Evolutionary conservation across 768 basidiomycete species (phyloP).

Genomic region (Leccinum longicurvipes): DNA sequence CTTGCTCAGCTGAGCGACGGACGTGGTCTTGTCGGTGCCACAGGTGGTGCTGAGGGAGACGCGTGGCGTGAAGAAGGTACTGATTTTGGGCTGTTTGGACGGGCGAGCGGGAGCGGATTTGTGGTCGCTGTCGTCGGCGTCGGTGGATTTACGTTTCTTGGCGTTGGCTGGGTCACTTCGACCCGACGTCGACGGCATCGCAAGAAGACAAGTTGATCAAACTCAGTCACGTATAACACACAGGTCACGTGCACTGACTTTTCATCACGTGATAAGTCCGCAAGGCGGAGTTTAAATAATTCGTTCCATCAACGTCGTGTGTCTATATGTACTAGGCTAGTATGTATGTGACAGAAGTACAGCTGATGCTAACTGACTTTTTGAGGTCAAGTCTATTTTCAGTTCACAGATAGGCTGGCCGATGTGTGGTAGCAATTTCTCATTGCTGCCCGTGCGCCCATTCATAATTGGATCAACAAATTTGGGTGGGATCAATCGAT

Average conservation of each 20-base stretch:
- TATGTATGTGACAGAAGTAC: too few species aligned
- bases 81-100: conserved; percentile 25
- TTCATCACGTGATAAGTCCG: too few species aligned
- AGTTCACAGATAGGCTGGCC: too few species aligned
- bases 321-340: too few species aligned
- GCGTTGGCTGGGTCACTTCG: conserved; percentile 6
- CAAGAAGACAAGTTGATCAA: not conserved
- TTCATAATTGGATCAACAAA: too few species aligned
- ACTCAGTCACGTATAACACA: conserved; percentile 9
- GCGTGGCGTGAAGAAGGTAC: conserved; percentile 26
- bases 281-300: too few species aligned
- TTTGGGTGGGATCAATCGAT: too few species aligned
- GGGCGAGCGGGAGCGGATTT: not conserved
- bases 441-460: too few species aligned
- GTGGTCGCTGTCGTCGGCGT: not conserved
- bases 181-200: conserved; percentile 7
- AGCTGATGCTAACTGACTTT: too few species aligned
- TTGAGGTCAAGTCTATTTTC: too few species aligned
- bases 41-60: conserved; percentile 27
- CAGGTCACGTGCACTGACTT: conserved; percentile 24
- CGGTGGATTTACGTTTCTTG: conserved; percentile 25
- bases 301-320: too few species aligned
- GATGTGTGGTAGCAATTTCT: too few species aligned
- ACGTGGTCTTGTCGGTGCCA: conserved; percentile 28
- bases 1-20: conserved; percentile 43